Base-by-base conservation (phyloP, 2,329 filamentous ascomycete genomes). In the Helotiales sp. region DNA sequence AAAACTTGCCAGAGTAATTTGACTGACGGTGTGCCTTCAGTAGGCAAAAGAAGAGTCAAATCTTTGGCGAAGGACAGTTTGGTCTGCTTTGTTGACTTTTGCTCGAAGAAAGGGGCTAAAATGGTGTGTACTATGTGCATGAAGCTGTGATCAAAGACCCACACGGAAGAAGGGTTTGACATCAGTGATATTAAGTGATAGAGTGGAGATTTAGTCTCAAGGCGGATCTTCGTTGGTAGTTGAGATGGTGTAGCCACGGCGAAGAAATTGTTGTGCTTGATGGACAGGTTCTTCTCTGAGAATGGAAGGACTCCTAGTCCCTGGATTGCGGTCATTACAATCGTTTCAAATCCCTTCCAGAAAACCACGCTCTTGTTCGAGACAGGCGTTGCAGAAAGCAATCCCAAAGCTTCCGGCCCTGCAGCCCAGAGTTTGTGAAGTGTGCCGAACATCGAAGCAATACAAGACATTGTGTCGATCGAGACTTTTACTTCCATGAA, bases 401-500 rank as follows among this genome's bases (percentile, higher is more conserved):
- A 65, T n/a, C 60, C 57, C 13, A 69, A 42, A 5, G 62, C 63
- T 50, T 58, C 63, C 2, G 77, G 78, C 2, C 83, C 84, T 12
- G 68, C 71, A 17, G 77, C 77, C 91, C 92, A 96, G 2, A 93
- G 72, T 25, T 81, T 83, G 49, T 85, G 82, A 6, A 96, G 75
- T 22, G 92, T 74, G 40, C 85, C 85, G 50, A 93, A 80, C 22
- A 92, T 79, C 40, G 84, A 80, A 22, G 89, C 87, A 60, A 96
- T 81, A 58, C 93, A 93, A 60, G 86, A 83, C 68, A 90, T 89
- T 1, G 92, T 90, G 60, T 98, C 93, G 12, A 83, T 82, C 0
- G 91, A 92, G 6, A 93, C 87, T 67, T 93, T 96, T 66, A 99
- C 88, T 73, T 99, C 95, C 73, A 96, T 96, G 40, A 81, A 82